Conservation (phyloP, 164 flowering plant genomes). For the Vitis cinerea region DNA sequence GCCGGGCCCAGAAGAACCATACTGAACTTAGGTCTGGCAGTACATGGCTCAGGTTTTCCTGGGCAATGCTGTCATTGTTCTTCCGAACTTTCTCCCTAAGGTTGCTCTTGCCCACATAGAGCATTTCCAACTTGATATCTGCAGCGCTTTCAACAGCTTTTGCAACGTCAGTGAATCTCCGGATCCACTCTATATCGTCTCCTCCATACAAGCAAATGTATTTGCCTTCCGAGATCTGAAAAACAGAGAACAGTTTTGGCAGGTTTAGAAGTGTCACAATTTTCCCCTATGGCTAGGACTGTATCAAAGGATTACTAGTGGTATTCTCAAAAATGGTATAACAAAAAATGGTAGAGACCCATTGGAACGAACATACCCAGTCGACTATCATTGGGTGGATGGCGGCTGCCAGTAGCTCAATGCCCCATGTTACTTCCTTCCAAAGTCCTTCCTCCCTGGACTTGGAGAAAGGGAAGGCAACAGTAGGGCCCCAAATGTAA, state of each 20-base stretch:
- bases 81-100: constrained; percentile 29
- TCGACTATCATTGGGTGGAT: constrained; percentile 32
- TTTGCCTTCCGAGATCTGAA: constrained; percentile 28
- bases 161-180: constrained; percentile 29
- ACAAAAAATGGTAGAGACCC: too few relatives aligned
- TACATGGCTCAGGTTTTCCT: constrained; percentile 37
- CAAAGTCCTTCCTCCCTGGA: constrained; percentile 48
- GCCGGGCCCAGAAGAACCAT: constrained; percentile 55
- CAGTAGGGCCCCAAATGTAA: constrained; percentile 54
- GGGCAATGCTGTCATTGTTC: constrained; percentile 18
- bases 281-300: too few relatives aligned
- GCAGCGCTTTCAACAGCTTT: constrained; percentile 23
- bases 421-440: constrained; percentile 49
- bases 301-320: too few relatives aligned
- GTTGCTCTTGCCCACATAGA: constrained; percentile 52
- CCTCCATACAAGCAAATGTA: constrained; percentile 47
- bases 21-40: constrained; percentile 22
- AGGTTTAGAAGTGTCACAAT: not conserved
- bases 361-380: constrained; percentile 33
- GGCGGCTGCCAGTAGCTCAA: constrained; percentile 36
- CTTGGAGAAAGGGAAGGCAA: constrained; percentile 53
- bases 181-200: constrained; percentile 46
- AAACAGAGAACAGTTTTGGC: not conserved
- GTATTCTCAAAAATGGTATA: too few relatives aligned
- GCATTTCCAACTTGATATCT: constrained; percentile 34